A percentile compares a stretch with the other conserved stretches of the same genome.
These are phyloP conservation scores for Rhodotorula paludigena DNA, from an alignment of 768 basidiomycete genomes.

Conservation along the genomic window DNA sequence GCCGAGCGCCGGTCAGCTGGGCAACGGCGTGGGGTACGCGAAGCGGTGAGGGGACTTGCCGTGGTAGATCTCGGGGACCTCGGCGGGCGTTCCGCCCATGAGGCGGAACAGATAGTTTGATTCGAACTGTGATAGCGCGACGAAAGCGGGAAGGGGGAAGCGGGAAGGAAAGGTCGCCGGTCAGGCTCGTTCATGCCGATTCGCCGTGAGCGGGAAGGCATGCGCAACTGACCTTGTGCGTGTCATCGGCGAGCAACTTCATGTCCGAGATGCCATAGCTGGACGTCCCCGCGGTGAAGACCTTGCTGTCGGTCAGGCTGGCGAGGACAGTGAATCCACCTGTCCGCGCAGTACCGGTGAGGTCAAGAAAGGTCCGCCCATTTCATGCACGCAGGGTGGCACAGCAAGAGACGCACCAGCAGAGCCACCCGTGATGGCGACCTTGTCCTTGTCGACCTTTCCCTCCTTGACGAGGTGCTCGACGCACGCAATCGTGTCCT, in stretches of 20 bases:
- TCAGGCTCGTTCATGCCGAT: conserved; percentile 48
- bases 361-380: background rate
- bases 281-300: conserved; percentile 62
- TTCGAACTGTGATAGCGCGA: conserved; percentile 11
- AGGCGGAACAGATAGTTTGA: conserved; percentile 56
- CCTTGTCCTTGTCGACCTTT: conserved; percentile 61
- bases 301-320: conserved; percentile 50
- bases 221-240: conserved; percentile 54
- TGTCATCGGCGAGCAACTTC: conserved; percentile 56
- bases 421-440: conserved; percentile 66
- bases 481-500: conserved; percentile 62
- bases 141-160: background rate
- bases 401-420: conserved; percentile 47
- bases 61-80: conserved; percentile 58
- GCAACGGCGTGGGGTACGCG: background rate
- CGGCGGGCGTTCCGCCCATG: conserved; percentile 57
- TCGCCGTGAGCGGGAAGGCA: conserved; percentile 51
- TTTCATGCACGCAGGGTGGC: no score
- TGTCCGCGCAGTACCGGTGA: accelerated
- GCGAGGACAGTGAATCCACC: conserved; percentile 68
- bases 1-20: background rate
- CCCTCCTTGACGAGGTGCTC: conserved; percentile 53
- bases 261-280: conserved; percentile 69
- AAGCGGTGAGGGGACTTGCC: conserved; percentile 29
- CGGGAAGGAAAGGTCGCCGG: background rate